These are phyloP conservation scores for Talaromyces verruculosus DNA, from an alignment of 2,329 filamentous ascomycete genomes.

Conservation along the genomic window DNA sequence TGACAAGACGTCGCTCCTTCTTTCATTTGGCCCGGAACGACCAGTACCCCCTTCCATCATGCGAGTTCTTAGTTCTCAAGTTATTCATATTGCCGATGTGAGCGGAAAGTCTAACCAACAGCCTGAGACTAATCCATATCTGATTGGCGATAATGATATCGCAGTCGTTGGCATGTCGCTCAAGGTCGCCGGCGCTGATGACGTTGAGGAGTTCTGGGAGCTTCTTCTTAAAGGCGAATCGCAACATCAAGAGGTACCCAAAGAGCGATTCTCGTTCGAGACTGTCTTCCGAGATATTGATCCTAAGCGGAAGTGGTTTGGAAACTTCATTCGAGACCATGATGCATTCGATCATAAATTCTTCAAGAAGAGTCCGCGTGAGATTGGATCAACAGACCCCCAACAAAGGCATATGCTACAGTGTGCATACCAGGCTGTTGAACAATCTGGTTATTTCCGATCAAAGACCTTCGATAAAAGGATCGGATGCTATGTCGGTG, in stretches of 20 bases:
- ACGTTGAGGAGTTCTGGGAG: constrained; percentile 35
- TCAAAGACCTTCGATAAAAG: constrained; percentile 9
- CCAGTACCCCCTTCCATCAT: constrained; percentile 33
- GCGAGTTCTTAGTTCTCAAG: not conserved
- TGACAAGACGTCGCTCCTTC: constrained; percentile 22
- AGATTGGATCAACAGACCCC: constrained; percentile 31
- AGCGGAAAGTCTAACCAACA: not conserved
- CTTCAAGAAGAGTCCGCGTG: constrained; percentile 28
- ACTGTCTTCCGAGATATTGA: constrained; percentile 13
- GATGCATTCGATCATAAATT: constrained; percentile 31
- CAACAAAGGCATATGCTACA: constrained; percentile 31
- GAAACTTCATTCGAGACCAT: constrained; percentile 20
- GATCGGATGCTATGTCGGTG: constrained; percentile 34
- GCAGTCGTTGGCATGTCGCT: constrained; percentile 38
- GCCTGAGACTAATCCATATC: not conserved
- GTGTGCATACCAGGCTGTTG: constrained; percentile 32
- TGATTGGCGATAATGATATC: constrained; percentile 25
- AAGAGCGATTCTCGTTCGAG: constrained; percentile 20
- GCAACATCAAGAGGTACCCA: constrained; percentile 20
- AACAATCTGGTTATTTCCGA: constrained; percentile 30
- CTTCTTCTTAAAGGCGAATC: constrained; percentile 27
- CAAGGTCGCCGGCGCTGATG: constrained; percentile 31
- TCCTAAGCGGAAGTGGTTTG: constrained; percentile 23
- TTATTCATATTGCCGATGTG: not conserved
- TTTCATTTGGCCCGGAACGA: constrained; percentile 42